Evolutionary conservation across 2,329 filamentous ascomycete species (phyloP).

Genomic region (Monilinia laxa): DNA sequence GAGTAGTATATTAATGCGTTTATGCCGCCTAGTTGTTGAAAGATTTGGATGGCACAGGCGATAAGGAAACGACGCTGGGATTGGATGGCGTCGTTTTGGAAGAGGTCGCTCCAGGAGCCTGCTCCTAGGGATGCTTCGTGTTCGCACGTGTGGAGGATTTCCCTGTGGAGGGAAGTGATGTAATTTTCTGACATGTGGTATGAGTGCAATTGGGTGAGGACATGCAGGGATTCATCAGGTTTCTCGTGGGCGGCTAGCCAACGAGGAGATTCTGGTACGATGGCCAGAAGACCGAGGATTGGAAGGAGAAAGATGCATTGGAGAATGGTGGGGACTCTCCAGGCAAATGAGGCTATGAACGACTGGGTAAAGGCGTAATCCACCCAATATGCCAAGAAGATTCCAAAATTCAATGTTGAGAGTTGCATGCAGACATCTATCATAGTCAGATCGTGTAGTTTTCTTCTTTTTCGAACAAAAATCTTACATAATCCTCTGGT

Average conservation of each 20-base stretch:
- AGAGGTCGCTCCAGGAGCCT: slow-evolving; percentile 35
- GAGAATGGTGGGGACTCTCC: slow-evolving; percentile 61
- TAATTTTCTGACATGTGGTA: slow-evolving; percentile 30
- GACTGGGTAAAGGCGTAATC: slow-evolving; percentile 57
- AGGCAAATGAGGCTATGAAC: slow-evolving; percentile 46
- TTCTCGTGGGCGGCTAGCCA: slow-evolving; percentile 47
- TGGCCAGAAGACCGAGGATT: slow-evolving; percentile 53
- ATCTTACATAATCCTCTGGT: slow-evolving; percentile 40
- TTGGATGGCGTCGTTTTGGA: slow-evolving; percentile 40
- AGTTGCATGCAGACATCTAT: slow-evolving; percentile 49
- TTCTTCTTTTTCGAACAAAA: too few relatives aligned
- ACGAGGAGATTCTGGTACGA: slow-evolving; percentile 51
- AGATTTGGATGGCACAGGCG: slow-evolving; percentile 49
- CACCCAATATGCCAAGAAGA: slow-evolving; percentile 61
- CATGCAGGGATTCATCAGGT: slow-evolving; percentile 45
- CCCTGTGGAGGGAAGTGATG: slow-evolving; percentile 36
- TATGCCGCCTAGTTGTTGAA: slow-evolving; percentile 51
- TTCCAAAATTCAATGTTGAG: slow-evolving; percentile 53
- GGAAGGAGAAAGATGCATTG: slow-evolving; percentile 31
- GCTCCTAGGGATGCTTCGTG: slow-evolving; percentile 42
- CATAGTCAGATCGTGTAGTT: background rate
- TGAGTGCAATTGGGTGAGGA: slow-evolving; percentile 52
- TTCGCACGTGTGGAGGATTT: slow-evolving; percentile 40
- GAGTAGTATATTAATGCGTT: slow-evolving; percentile 47
- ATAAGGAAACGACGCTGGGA: slow-evolving; percentile 52